Base-by-base conservation (phyloP, 441 rosid species). In the Viola pubescens region DNA sequence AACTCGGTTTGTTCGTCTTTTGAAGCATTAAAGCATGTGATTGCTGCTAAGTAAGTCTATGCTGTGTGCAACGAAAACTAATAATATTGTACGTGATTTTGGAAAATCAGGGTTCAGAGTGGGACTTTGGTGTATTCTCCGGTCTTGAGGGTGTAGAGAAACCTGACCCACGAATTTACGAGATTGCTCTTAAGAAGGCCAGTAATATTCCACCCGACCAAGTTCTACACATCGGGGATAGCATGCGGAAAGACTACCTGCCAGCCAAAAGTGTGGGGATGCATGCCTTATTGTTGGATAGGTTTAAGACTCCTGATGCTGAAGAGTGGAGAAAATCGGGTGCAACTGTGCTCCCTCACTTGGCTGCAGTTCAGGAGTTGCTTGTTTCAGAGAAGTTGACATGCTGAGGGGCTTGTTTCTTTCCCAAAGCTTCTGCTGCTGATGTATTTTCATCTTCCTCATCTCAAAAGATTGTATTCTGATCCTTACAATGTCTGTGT, bases 91-190 rank as follows among this genome's bases (percentile, higher is more conserved):
- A 7, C 8, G 10, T 56, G 14, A 48, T 13, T 56, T 48, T 49
- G 56, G 8, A 52, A 59, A 3, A 71, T 52, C 68, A 92, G 98
- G 91, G 76, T 5, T 75, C 86, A 0, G 98, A 92, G 75, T 92
- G 97, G 97, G 98, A 89, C 67, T 89, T 92, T 63, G 97, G 98
- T 63, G 97, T 92, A 12, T 92, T 92, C 73, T 92, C 98, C 48
- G 98, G 98, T 34, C 65, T 89, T n/a, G 96, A 84, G 64, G 98
- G 98, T 10, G 73, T 92, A 11, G 98, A 92, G 84, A 89, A 92
- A 75, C 98, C 98, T 4, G 81, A 92, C 67, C 92, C 89, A 0
- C 79, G 74, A 70, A 86, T 92, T 3, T 92, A 83, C 45, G 58
- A 73, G 79, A 76, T 89, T 13, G 98, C 98, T 0, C 78, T 92